These are phyloP conservation scores for Xylaria flabelliformis DNA, from an alignment of 495 filamentous ascomycete species.

Conservation along the genomic window DNA sequence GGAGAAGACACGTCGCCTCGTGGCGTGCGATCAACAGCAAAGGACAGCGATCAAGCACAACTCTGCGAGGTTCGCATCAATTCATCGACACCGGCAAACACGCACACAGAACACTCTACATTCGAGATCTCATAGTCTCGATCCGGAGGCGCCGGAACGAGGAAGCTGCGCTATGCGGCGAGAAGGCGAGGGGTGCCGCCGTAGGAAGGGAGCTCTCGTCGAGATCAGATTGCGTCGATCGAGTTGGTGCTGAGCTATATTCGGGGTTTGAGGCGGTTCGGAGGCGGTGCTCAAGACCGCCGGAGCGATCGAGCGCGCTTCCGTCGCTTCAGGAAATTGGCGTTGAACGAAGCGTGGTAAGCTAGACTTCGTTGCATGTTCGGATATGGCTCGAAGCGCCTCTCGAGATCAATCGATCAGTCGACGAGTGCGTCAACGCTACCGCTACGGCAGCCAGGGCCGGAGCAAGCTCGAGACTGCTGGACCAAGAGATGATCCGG, in stretches of 20 bases:
- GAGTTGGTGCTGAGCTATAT: constrained; percentile 22
- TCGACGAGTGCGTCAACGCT: constrained; percentile 19
- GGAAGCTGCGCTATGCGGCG: constrained; percentile 18
- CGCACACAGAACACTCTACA: constrained; percentile 8
- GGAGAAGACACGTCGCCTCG: constrained; percentile 25
- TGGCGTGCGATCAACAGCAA: constrained; percentile 15
- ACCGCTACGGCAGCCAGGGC: constrained; percentile 10
- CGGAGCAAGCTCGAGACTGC: constrained; percentile 24
- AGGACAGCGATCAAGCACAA: constrained; percentile 15
- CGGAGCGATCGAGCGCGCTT: constrained; percentile 24
- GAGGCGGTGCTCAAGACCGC: constrained; percentile 20
- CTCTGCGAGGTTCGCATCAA: constrained; percentile 15
- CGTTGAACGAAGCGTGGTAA: not conserved
- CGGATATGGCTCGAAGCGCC: constrained; percentile 22
- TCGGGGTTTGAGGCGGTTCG: constrained; percentile 9
- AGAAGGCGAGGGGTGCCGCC: constrained; percentile 23
- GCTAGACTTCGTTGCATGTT: constrained; percentile 6
- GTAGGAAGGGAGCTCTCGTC: constrained; percentile 26
- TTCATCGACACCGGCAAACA: constrained; percentile 22
- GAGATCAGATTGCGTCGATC: constrained; percentile 28
- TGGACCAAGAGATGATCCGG: constrained; percentile 8
- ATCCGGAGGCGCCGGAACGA: constrained; percentile 19
- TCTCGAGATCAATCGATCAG: constrained; percentile 28
- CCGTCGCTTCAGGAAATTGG: constrained; percentile 12
- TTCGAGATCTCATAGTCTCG: constrained; percentile 16